Evolutionary conservation across 148 eudicot genomes (phyloP), one percentile per base, ranked within the genome.

Genomic region (Selenicereus undatus): DNA sequence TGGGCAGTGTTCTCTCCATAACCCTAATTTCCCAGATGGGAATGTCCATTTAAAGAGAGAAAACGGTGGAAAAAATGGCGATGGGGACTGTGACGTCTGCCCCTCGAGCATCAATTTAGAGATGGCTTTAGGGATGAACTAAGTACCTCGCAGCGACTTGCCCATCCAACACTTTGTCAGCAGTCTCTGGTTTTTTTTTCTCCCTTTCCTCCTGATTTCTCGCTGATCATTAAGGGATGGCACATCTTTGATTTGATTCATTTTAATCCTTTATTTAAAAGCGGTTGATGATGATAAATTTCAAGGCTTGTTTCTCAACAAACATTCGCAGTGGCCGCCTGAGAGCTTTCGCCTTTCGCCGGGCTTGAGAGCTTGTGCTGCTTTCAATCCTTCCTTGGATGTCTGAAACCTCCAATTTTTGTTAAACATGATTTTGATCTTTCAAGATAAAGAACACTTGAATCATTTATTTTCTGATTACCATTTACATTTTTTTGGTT

Each of bases 261-360:
- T 48, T 74, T 43, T 26, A 48, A n/a, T 62, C 58, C 43, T 39
- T 35, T 21, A 4, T 35, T 58, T 0, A 0, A 39, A 11, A 7
- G 70, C 68, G 35, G 79, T 84, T 75, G 14, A 73, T 86, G 90
- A 86, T 82, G 88, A 87, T 70, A 56, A 82, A 68, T 51, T 6
- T 17, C 0, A 87, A 89, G 91, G 91, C 88, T 85, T 80, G 91
- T 87, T 89, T 89, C 90, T 89, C 90, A 83, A 75, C 58, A 39
- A 79, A 87, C 92, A 90, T 88, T 88, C 88, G 90, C 90, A 90
- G 90, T 88, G 80, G 92, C 92, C 90, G 89, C 83, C 90, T 85
- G 52, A 90, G 92, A 88, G 80, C 88, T 88, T 88, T 88, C 92
- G 85, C 90, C 86, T 88, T 39, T 76, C 62, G 62, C 62, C 62